Percentiles rank a stretch among this genome's conserved stretches.
phyloP scores from a whole-genome alignment of 2,329 filamentous ascomycete species.

The Trematosphaeria pertusa region DNA sequence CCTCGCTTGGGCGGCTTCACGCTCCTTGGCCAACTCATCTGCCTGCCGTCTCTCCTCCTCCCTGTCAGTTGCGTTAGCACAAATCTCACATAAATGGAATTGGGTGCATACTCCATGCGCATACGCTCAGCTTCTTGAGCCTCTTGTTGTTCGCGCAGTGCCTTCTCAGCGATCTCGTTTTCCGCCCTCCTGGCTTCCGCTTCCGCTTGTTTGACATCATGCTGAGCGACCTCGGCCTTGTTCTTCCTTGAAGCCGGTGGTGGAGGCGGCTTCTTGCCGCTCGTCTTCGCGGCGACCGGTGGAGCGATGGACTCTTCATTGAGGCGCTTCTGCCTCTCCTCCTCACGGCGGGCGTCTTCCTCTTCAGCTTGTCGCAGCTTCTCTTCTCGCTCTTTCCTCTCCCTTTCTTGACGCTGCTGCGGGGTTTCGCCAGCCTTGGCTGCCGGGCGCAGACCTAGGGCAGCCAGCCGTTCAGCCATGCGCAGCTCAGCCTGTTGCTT shows the following conservation, averaged over 20 bases:
- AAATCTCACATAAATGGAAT: background rate
- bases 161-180: slow-evolving; percentile 59
- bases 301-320: slow-evolving; percentile 76
- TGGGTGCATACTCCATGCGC: slow-evolving; percentile 78
- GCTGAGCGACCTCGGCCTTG: slow-evolving; percentile 62
- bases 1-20: slow-evolving; percentile 80
- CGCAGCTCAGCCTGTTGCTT: slow-evolving; percentile 96
- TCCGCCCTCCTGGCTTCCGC: slow-evolving; percentile 67
- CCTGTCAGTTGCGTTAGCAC: slow-evolving; percentile 58
- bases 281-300: slow-evolving; percentile 56
- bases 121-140: slow-evolving; percentile 76
- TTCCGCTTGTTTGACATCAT: slow-evolving; percentile 61
- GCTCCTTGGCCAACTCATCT: slow-evolving; percentile 79
- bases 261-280: slow-evolving; percentile 68
- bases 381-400: slow-evolving; percentile 84
- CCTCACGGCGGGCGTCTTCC: slow-evolving; percentile 87
- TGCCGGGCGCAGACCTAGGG: slow-evolving; percentile 86
- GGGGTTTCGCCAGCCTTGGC: slow-evolving; percentile 80
- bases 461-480: slow-evolving; percentile 94
- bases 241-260: slow-evolving; percentile 77
- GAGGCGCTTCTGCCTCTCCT: slow-evolving; percentile 82
- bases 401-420: slow-evolving; percentile 85
- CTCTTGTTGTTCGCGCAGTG: slow-evolving; percentile 72
- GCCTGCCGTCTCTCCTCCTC: slow-evolving; percentile 77
- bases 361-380: slow-evolving; percentile 90